A percentile compares a stretch with the other conserved stretches of the same genome.
These are phyloP conservation scores for Blumeriella jaapii DNA, from an alignment of 2,329 filamentous ascomycete genomes.

Conservation along the genomic window DNA sequence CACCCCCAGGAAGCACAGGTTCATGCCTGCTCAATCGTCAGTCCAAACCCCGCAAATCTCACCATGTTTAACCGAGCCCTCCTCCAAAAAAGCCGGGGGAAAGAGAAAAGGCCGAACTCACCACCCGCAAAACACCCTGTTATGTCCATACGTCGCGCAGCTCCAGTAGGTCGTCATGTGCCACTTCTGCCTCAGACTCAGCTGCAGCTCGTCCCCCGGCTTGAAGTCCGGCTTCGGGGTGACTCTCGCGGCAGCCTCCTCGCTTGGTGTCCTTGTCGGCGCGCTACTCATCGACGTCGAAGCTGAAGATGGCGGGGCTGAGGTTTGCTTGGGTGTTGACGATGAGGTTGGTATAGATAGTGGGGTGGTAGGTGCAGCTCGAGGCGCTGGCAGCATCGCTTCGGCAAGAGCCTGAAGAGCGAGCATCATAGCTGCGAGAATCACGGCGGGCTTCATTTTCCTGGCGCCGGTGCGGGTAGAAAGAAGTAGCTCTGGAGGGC, in stretches of 20 bases:
- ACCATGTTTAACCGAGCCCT: neutral
- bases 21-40: slow-evolving; percentile 15
- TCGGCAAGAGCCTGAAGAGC: too few relatives aligned
- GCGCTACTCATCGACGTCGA: neutral
- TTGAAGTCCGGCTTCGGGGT: neutral
- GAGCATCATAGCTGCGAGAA: too few relatives aligned
- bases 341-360: too few relatives aligned
- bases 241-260: neutral
- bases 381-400: too few relatives aligned
- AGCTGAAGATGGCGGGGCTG: too few relatives aligned
- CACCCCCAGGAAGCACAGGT: slow-evolving; percentile 21
- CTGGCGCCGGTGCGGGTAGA: too few relatives aligned
- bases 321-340: too few relatives aligned
- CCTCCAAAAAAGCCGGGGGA: neutral
- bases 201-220: slow-evolving; percentile 1
- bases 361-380: too few relatives aligned
- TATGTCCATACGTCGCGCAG: slow-evolving; percentile 16
- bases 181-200: slow-evolving; percentile 18
- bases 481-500: too few relatives aligned
- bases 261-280: neutral
- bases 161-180: slow-evolving; percentile 24
- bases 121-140: slow-evolving; percentile 20
- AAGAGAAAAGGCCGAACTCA: slow-evolving; percentile 5
- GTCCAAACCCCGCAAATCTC: neutral
- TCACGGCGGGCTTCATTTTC: too few relatives aligned